Evolutionary conservation across 331 rosid species (phyloP).

Genomic region (Dryas integrifolia): DNA sequence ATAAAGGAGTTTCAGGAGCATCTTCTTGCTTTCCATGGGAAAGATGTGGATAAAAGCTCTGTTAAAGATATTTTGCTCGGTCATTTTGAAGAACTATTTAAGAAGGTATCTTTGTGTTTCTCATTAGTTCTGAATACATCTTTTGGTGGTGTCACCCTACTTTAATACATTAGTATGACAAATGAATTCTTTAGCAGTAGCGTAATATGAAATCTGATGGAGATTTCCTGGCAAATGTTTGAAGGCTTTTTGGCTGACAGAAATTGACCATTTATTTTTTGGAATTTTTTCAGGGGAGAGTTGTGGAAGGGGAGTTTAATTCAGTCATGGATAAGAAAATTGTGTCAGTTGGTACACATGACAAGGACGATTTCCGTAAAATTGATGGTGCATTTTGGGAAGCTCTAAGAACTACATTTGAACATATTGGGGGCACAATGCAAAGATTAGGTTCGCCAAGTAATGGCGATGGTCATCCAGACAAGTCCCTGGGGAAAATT

Average conservation of each 20-base stretch:
- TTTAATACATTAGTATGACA: neutral
- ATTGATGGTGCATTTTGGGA: conserved; percentile 37
- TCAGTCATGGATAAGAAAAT: conserved; percentile 25
- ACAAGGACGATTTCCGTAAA: conserved; percentile 19
- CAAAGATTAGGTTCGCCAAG: conserved; percentile 39
- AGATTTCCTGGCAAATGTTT: neutral
- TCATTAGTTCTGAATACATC: neutral
- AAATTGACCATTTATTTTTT: neutral
- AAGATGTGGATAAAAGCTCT: conserved; percentile 42
- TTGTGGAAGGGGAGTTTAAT: conserved; percentile 54
- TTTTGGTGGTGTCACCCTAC: neutral
- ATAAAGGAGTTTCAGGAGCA: conserved; percentile 45
- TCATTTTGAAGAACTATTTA: conserved; percentile 53
- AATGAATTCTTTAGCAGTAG: neutral
- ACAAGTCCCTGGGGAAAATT: conserved; percentile 43
- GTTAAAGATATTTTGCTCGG: conserved; percentile 50
- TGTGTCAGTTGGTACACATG: conserved; percentile 18
- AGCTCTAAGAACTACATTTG: conserved; percentile 42
- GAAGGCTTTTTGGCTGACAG: neutral
- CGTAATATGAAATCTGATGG: neutral
- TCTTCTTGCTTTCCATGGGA: conserved; percentile 35
- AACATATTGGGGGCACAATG: conserved; percentile 46
- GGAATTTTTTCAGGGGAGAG: conserved; percentile 46
- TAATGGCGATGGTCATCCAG: conserved; percentile 30
- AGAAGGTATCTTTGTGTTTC: conserved; percentile 46